Base-by-base conservation (phyloP, 2,329 filamentous ascomycete genomes). In the Coccinonectria pachysandricola region DNA sequence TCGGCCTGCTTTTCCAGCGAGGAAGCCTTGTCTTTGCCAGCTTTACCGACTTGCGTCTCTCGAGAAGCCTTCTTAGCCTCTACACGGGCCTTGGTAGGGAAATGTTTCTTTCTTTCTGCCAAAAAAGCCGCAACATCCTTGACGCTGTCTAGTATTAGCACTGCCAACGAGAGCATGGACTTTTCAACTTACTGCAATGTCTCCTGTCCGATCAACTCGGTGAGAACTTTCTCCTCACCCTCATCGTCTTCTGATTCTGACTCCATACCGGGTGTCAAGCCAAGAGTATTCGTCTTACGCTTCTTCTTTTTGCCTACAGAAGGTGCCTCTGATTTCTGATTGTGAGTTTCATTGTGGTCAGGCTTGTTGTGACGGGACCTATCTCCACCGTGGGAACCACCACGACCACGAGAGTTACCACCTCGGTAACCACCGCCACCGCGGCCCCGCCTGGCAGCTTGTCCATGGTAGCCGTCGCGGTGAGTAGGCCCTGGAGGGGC, bases 81-180 rank as follows among this genome's bases (percentile, higher is more conserved):
- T 35, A 75, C 61, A 29, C 82, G 75, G 32, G 73, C 72, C 50
- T 74, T 72, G 3, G 87, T 95, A 2, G 88, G 88, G 50, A 73
- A 96, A 26, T 79, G 77, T 39, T 74, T 79, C 48, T 69, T 79
- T 32, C 88, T 75, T 52, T 94, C 85, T 25, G 75, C 75, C 36
- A 92, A 73, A 75, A 85, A 96, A 6, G 74, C 71, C 13, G 74
- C 69, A 29, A 95, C 66, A 46, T 95, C 86, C 32, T 71, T 71
- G 10, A 71, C 61, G 31, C 68, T 74, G 28, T n/a, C n/a, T n/a
- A n/a, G n/a, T n/a, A n/a, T n/a, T n/a, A n/a, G n/a, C n/a, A n/a
- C n/a, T n/a, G n/a, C n/a, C n/a, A n/a, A n/a, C n/a, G n/a, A n/a
- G n/a, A n/a, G n/a, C n/a, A n/a, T n/a, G n/a, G n/a, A n/a, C n/a